Base-by-base conservation (phyloP, 2,329 filamentous ascomycete genomes). In the Huntiella omanensis region DNA sequence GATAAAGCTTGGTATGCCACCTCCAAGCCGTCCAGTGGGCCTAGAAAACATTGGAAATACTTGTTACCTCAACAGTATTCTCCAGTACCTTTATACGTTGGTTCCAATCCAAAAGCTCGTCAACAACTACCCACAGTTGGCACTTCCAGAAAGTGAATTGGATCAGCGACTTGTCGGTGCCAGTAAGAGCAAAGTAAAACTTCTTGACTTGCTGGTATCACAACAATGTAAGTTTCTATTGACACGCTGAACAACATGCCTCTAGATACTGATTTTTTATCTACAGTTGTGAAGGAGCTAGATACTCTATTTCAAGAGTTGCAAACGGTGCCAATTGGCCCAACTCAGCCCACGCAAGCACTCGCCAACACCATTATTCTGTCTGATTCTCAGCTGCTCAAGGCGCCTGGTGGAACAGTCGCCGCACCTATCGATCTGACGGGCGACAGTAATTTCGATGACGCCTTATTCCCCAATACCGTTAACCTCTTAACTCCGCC, bases 41-140 rank as follows among this genome's bases (percentile, higher is more conserved):
- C 70, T 96, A 4, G 73, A 78, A 52, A 98, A 96, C 54, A 93
- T 96, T 48, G 87, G 91, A 49, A 98, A 98, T 56, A 98, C 92
- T 0, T 98, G 91, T 60, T 98, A 98, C 56, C 70, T 98, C 46
- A 98, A 98, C 65, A 96, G 88, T 62, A 72, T 98, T 42, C 68
- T 98, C 7, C 91, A 98, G 55, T 96, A 93, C 58, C 81, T 95
- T 53, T 95, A 93, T 59, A 92, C 87, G 0, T 75, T 96, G 47
- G 80, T 77, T 51, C 77, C 83, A 2, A 68, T 96, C 28, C 75
- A 88, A 43, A 72, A 91, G 4, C 73, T 95, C 52, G 77, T 95
- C 3, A 67, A 92, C 49, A 68, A 84, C 43, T 84, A 83, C 53
- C 76, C 88, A 19, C 61, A 75, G 4, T 73, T 80, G 55, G 74